Evolutionary conservation across 2,329 filamentous ascomycete species (phyloP).

Genomic region (Alternaria rosae): DNA sequence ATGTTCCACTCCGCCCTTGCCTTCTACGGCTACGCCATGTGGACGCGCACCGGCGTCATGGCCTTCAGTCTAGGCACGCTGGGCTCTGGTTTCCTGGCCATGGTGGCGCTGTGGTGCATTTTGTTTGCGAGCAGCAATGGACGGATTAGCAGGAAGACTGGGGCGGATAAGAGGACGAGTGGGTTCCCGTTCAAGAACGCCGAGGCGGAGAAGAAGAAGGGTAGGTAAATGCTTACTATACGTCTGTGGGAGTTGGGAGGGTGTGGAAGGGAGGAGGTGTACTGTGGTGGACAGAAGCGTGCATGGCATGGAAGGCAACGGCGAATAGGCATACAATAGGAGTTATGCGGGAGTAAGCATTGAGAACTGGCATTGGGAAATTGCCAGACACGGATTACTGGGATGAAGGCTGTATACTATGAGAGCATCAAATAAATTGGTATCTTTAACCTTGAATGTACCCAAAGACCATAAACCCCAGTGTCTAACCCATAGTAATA

Average conservation of each 20-base stretch:
- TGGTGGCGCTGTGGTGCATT: slow-evolving; percentile 70
- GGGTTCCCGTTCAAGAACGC: slow-evolving; percentile 71
- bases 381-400: background rate
- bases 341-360: background rate
- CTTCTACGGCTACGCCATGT: slow-evolving; percentile 70
- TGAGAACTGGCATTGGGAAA: background rate
- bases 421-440: slow-evolving; percentile 19
- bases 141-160: slow-evolving; percentile 67
- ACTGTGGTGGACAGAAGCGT: too few species aligned
- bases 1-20: slow-evolving; percentile 67
- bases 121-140: slow-evolving; percentile 65
- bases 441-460: slow-evolving; percentile 23
- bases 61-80: slow-evolving; percentile 68
- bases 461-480: background rate
- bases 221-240: slow-evolving; percentile 21
- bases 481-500: slow-evolving; percentile 4
- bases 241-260: too few species aligned
- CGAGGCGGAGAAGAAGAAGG: slow-evolving; percentile 62
- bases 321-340: background rate
- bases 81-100: slow-evolving; percentile 64
- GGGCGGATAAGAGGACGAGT: slow-evolving; percentile 70
- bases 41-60: slow-evolving; percentile 62
- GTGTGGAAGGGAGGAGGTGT: background rate
- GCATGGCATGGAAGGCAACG: background rate
- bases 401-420: slow-evolving; percentile 10